Percentiles rank a stretch among this genome's conserved stretches.
phyloP scores from a whole-genome alignment of 2,329 filamentous ascomycete genomes.

The Apiospora aurea region DNA sequence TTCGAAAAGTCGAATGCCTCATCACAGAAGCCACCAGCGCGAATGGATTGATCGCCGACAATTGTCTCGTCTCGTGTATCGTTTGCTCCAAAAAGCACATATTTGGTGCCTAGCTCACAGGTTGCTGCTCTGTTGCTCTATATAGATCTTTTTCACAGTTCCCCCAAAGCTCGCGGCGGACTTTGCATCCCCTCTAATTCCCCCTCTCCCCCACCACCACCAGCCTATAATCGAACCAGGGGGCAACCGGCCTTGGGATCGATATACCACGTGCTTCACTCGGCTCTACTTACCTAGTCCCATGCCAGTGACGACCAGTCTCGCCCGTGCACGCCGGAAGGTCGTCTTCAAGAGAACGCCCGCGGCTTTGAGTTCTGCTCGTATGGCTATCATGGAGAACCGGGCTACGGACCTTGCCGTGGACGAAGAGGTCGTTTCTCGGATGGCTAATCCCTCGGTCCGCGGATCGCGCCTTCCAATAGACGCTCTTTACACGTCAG shows the following conservation, averaged over 20 bases:
- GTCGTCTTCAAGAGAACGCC: constrained; percentile 33
- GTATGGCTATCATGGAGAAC: constrained; percentile 8
- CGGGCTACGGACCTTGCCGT: constrained; percentile 24
- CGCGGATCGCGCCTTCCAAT: constrained; percentile 32
- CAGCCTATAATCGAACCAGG: not conserved
- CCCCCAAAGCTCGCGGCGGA: not conserved
- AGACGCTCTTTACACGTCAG: constrained; percentile 58
- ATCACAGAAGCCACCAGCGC: not conserved
- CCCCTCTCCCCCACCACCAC: not conserved
- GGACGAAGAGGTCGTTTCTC: constrained; percentile 31
- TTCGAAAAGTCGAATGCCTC: constrained; percentile 11
- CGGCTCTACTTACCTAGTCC: not conserved
- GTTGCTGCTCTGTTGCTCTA: not conserved
- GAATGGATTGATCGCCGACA: not conserved
- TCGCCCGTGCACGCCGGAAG: constrained; percentile 41
- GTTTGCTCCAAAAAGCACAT: not conserved
- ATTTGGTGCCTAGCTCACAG: not conserved
- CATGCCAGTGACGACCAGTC: constrained; percentile 43
- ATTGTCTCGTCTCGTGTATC: not conserved
- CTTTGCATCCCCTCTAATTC: not conserved
- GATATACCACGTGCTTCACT: constrained; percentile 16
- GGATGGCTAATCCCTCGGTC: constrained; percentile 28
- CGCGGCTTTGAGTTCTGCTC: constrained; percentile 25
- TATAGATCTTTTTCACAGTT: not conserved
- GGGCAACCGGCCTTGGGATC: not conserved